Evolutionary conservation across 2,329 filamentous ascomycete species (phyloP), one percentile per base, ranked within the genome.

Genomic region (Lasiodiplodia sp.): DNA sequence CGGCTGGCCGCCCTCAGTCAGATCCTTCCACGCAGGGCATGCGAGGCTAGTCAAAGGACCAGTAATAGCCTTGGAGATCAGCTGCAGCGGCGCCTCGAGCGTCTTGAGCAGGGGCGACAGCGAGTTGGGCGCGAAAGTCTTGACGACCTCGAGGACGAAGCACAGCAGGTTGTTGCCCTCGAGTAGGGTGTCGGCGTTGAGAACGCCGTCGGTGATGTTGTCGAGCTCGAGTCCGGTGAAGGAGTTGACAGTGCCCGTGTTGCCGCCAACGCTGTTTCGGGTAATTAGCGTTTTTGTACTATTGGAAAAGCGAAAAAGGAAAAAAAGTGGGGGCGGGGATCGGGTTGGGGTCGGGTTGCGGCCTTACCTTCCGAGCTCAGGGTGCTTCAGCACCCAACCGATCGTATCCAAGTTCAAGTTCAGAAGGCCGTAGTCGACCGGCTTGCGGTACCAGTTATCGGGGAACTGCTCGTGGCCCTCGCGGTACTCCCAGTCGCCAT

Each of bases 401-500:
- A 82, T 65, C 4, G 83, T 71, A 71, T 86, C 85, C 6, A 80
- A 57, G 37, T 78, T 82, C 8, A 82, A 74, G 31, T 80, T 76
- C 6, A 84, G 72, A 8, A 86, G 76, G n/a, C 81, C 81, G 68
- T 85, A 87, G 60, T 86, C 84, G 0, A 79, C 73, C 0, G 77
- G 75, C 5, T 73, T 78, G 51, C 81, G 80, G 74, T 84, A 87
- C 82, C 84, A 87, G 75, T 87, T 86, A 28, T 82, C 78, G 0
- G 86, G 85, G 52, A 87, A 85, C 3, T 81, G 78, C 71, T 87
- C 85, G 72, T 82, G 81, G n/a, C 86, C 85, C 28, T 79, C 72
- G 10, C 80, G 81, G 71, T 68, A 68, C 25, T 68, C 49, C 23
- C 86, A 82, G 51, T 79, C 77, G 10, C 78, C 80, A 7, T 82